Evolutionary conservation across 768 basidiomycete genomes (phyloP), one percentile per base, ranked within the genome.

Genomic region (Podaxis sp.): DNA sequence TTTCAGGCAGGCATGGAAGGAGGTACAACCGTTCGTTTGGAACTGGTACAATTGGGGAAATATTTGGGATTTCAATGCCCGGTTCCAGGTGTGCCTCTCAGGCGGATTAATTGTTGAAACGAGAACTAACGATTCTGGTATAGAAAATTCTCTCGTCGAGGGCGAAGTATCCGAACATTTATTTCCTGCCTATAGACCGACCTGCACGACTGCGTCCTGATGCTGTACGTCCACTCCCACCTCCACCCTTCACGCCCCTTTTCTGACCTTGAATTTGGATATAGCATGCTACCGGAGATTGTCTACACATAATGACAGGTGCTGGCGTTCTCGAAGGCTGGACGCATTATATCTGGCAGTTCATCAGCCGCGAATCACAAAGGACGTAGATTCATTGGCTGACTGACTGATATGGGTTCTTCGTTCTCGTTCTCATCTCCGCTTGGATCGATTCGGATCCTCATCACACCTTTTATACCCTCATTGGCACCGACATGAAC

Each of bases 11-110:
- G 83, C 85, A n/a, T 82, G 78, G 79, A 67, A 59, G 37, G 73
- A 75, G 62, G 75, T 83, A 18, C 64, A 73, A 62, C 79, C 79
- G 1, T 80, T 75, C 59, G 61, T 63, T 40, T 76, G 76, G 74
- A 74, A 76, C 32, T 84, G 80, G 79, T 89, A 82, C 67, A 89
- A 89, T 66, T 89, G 88, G 88, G 79, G 75, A 0, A 77, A 79
- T 71, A 87, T 89, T 51, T 68, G 73, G 68, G 76, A 78, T 61
- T 84, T 81, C 61, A 89, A 89, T 61, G 67, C 71, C n/a, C 69
- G 79, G 13, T 87, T 88, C 65, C 72, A 85, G 80, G 86, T 87
- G 4, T 42, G 21, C 47, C n/a, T 36, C 32, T 25, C 47, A 32
- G n/a, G 7, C 23, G 40, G 42, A 57, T 46, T 44, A 40, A 23